A percentile compares a stretch with the other conserved stretches of the same genome.
Evolutionary conservation across 1,284 basidiomycete species (phyloP).

Genomic region (Ustilago vetiveriae): DNA sequence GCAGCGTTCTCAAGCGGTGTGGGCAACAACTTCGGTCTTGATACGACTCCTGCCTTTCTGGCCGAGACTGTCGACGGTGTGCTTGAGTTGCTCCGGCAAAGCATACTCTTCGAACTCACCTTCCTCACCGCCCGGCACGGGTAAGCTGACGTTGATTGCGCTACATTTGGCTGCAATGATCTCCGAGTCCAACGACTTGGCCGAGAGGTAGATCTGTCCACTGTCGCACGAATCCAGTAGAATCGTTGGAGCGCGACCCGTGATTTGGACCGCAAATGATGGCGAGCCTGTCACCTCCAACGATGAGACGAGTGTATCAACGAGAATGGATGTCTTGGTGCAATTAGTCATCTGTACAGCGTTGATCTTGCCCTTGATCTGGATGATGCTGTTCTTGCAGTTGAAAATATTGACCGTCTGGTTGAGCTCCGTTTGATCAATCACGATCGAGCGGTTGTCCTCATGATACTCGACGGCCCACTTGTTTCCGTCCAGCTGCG

Average conservation of each 20-base stretch:
- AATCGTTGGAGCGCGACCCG: conserved; percentile 87
- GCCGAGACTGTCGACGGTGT: conserved; percentile 76
- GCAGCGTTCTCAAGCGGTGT: conserved; percentile 36
- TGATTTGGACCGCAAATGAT: conserved; percentile 91
- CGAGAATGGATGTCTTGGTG: conserved; percentile 84
- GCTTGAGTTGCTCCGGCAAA: conserved; percentile 95
- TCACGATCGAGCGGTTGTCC: conserved; percentile 77
- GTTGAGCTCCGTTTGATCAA: conserved; percentile 81
- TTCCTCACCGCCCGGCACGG: conserved; percentile 85
- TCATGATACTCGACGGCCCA: conserved; percentile 96
- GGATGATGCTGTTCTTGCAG: conserved; percentile 88
- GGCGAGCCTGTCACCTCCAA: conserved; percentile 88
- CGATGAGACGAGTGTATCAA: conserved; percentile 90
- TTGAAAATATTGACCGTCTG: conserved; percentile 90
- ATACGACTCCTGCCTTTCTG: conserved; percentile 75
- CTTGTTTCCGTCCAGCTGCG: conserved; percentile 88
- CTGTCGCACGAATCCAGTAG: conserved; percentile 94
- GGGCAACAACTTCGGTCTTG: conserved; percentile 62
- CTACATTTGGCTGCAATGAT: conserved; percentile 96
- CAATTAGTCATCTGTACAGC: conserved; percentile 83
- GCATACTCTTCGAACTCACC: conserved; percentile 90
- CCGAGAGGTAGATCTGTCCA: conserved; percentile 92
- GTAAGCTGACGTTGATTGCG: conserved; percentile 89
- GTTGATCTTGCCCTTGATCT: conserved; percentile 94
- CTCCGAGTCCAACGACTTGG: conserved; percentile 80